Base-by-base conservation (phyloP, 495 filamentous ascomycete genomes). In the Ascobolus immersus region DNA sequence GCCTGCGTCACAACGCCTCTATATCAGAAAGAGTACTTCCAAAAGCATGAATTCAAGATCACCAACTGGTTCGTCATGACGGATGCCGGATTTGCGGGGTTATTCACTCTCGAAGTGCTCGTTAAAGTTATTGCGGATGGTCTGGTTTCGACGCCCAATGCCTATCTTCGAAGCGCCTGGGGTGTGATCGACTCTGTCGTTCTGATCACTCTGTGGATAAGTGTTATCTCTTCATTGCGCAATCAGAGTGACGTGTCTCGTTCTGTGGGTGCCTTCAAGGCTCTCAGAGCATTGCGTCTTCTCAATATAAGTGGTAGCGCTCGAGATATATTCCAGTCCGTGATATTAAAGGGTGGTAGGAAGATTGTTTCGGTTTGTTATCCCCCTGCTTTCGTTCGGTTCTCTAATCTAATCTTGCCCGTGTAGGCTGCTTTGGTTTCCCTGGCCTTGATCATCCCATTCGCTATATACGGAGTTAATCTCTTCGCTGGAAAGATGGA, bases 51-150 rank as follows among this genome's bases (percentile, higher is more conserved):
- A 2, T 64, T 61, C 34, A 63, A 58, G 10, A 49, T 61, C 26
- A 60, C 60, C 38, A 82, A 80, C 44, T 99, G 86, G 86, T 99
- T 94, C 44, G 71, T 79, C 6, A 91, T 74, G 57, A 73, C 76
- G 5, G 86, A 99, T 52, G 58, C 84, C 44, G 71, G 76, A 15
- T 99, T 99, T 51, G 84, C 84, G 14, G 55, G 70, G 6, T 48
- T 94, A 15, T 99, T 99, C 54, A 73, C 75, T 0, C 41, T 84
- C 13, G 86, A 99, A 50, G 81, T 84, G 0, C 41, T 65, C 14
- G 84, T 99, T 57, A 94, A 94, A 53, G 72, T 93, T 22, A 67
- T 99, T 39, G 86, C 86, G 0, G 86, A 99, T 57, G 86, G 86
- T 13, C 77, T 91, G 45, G 82, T 93, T 52, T 94, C 73, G 69